Evolutionary conservation across 2,329 filamentous ascomycete genomes (phyloP), one percentile per base, ranked within the genome.

Genomic region (Monosporascus cannonballus): DNA sequence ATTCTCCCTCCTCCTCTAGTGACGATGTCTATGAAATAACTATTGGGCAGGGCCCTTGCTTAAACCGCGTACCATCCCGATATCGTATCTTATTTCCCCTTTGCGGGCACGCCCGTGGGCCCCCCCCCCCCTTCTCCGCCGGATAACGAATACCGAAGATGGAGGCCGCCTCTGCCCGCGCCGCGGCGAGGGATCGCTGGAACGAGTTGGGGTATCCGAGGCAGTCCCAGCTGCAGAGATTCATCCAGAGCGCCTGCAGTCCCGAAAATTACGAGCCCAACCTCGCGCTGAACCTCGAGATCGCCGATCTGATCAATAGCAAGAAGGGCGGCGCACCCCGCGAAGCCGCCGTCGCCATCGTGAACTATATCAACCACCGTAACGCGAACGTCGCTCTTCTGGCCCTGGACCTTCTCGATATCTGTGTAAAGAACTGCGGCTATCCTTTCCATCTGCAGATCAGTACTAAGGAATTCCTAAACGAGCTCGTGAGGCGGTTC

Each of bases 381-480:
- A 99, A 97, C 69, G 89, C 92, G 55, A 97, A 96, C 71, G 90
- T 99, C 61, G 88, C 92, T 56, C 77, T 99, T 60, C 81, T 97
- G 54, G 93, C 94, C 54, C 80, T 97, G 66, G 86, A 86, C 75
- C 83, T 99, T 61, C 89, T 99, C 68, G 94, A 99, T 70, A 97
- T 97, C 58, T 97, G 94, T 72, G 94, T 97, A 72, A 99, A 99
- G 78, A 99, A 99, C 75, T 99, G 94, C 79, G 94, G 94, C 64
- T 99, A 99, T 69, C 92, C 94, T 1, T 99, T 99, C 72, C 94
- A 99, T 68, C 84, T 99, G 54, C 94, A 99, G 73, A 96, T 99
- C 68, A 92, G 89, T 71, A 97, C 94, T 61, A 99, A 99, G 71
- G 94, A 99, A 67, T 99, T 99, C 64, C 84, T 99, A 64, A 99